phyloP scores from a whole-genome alignment of 2,329 filamentous ascomycete genomes.

The Helminthosporium solani region DNA sequence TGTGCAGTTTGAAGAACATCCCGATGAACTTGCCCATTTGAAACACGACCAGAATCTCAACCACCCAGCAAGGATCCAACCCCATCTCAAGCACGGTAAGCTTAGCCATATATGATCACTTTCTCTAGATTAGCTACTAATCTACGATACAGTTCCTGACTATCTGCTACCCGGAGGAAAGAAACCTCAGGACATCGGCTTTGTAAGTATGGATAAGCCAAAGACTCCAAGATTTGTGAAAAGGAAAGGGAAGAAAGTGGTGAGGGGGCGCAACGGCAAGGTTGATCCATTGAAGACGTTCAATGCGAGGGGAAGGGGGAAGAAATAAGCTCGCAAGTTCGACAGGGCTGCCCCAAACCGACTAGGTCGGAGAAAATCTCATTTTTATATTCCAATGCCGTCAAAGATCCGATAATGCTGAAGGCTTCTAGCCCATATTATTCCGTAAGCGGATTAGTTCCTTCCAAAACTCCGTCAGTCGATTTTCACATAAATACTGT shows the following conservation, averaged over 20 bases:
- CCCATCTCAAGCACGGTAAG: constrained; percentile 67
- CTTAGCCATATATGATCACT: neutral
- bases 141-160: constrained; percentile 64
- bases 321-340: constrained; percentile 31
- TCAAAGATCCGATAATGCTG: too few relatives aligned
- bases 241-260: constrained; percentile 53
- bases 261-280: constrained; percentile 60
- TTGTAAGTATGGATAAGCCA: constrained; percentile 63
- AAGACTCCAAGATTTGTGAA: constrained; percentile 46
- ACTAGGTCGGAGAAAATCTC: too few relatives aligned
- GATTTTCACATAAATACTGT: too few relatives aligned
- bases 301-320: constrained; percentile 53
- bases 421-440: too few relatives aligned
- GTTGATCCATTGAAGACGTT: constrained; percentile 87
- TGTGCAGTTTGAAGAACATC: constrained; percentile 84
- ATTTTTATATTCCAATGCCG: too few relatives aligned
- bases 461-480: too few relatives aligned
- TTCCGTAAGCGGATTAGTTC: too few relatives aligned
- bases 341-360: too few relatives aligned
- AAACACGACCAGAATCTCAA: constrained; percentile 83
- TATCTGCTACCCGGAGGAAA: constrained; percentile 82
- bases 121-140: neutral
- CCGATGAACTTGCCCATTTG: constrained; percentile 80
- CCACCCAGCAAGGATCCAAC: constrained; percentile 77
- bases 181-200: constrained; percentile 69